Evolutionary conservation across 495 filamentous ascomycete genomes (phyloP).

Genomic region (Talaromyces ruber): DNA sequence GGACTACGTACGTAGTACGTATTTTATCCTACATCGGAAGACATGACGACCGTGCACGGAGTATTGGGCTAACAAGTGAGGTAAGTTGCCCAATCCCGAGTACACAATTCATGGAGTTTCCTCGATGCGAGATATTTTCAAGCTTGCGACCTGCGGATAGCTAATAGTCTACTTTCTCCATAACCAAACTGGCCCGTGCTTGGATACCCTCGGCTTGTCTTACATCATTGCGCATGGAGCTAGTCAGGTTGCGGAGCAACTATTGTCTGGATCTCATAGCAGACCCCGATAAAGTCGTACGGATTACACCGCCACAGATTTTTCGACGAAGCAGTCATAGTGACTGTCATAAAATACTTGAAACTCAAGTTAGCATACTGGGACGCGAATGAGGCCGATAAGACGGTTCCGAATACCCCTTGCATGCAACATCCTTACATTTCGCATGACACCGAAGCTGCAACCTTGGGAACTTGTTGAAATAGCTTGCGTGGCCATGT

Average conservation of each 20-base stretch:
- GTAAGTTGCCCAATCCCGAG: not conserved
- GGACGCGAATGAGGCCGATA: not conserved
- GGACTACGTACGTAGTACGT: not conserved
- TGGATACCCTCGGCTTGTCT: not conserved
- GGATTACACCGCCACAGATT: not conserved
- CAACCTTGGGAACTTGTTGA: not conserved
- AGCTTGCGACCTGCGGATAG: not conserved
- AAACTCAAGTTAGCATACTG: not conserved
- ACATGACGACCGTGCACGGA: not conserved
- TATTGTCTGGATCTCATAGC: not conserved
- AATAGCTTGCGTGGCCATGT: not conserved
- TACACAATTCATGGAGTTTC: not conserved
- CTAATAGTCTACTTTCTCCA: not conserved
- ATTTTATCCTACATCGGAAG: not conserved
- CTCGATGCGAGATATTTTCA: not conserved
- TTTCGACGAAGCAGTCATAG: not conserved
- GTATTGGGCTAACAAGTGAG: not conserved
- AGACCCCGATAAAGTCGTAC: not conserved
- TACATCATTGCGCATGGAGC: not conserved
- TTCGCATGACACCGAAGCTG: not conserved
- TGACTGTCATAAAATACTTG: too few relatives aligned
- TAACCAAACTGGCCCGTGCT: not conserved
- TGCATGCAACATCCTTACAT: not conserved
- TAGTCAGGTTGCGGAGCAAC: conserved; percentile 1
- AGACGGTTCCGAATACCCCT: not conserved